Evolutionary conservation across 2,329 filamentous ascomycete genomes (phyloP), one percentile per base, ranked within the genome.

Genomic region (Microcera coccophila): DNA sequence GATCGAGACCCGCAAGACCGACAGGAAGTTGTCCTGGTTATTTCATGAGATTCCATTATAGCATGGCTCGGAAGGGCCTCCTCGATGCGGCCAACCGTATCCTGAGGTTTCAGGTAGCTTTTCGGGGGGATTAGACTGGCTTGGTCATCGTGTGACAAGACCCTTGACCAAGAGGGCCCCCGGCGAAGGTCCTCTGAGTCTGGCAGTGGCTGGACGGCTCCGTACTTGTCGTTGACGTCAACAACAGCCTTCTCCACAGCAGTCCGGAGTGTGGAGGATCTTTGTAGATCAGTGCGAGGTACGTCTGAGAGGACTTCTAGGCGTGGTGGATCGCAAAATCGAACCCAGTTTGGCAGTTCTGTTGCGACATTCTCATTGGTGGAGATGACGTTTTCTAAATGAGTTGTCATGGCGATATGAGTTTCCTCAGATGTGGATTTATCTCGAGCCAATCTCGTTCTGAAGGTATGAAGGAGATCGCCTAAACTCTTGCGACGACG

Each of bases 171-270:
- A 21, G 12, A 22, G n/a, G 44, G 15, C 4, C 33, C 17, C 7
- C 36, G 34, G 11, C 29, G 14, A 19, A 20, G 17, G 22, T 22
- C n/a, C 14, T 44, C 41, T 12, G 24, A 17, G 17, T 24, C 35
- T 17, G 35, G 18, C 4, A 38, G 26, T n/a, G 37, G 39, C 9
- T 21, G 43, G 14, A 31, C n/a, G 3, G 48, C 46, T 33, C 46
- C 53, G 34, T 62, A 60, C 33, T 62, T 59, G 36, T 45, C 43
- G 33, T 61, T 55, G 39, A 63, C 61, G 20, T 60, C 57, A 21
- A 57, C 53, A 5, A 55, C 61, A 29, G 57, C 55, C 38, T 59
- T 59, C 33, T 65, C 62, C 20, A 66, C 48, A 21, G 43, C 52
- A 20, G 48, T 45, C 34, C 56, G 50, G 40, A 66, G 61, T 5